phyloP scores from a whole-genome alignment of 1,284 basidiomycete species.

The Cutaneotrichosporon cutaneum region DNA sequence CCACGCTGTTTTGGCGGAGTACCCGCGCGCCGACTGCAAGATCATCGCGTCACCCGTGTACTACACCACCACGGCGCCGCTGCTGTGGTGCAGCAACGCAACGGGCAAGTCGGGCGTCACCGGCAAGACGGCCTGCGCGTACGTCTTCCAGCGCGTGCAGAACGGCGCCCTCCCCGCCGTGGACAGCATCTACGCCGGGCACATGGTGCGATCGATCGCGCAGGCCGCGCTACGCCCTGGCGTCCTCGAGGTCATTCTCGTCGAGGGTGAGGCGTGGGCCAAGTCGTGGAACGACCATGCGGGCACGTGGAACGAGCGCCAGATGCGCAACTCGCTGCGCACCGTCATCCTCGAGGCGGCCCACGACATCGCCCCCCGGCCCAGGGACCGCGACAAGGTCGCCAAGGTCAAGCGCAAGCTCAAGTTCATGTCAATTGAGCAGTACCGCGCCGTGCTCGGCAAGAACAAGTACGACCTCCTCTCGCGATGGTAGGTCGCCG shows the following conservation, averaged over 20 bases:
- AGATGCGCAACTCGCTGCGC: conserved; percentile 1
- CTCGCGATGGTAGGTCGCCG: not conserved
- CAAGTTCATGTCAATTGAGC: conserved; percentile 2
- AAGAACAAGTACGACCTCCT: not conserved
- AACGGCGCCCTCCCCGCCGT: conserved; percentile 3
- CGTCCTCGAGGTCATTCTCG: conserved; percentile 2
- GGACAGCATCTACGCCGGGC: conserved; percentile 1
- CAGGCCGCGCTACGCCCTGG: not conserved
- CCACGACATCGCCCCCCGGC: not conserved
- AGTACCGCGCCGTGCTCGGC: conserved; percentile 4
- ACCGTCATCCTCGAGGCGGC: conserved; percentile 4
- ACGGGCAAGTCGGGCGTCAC: not conserved
- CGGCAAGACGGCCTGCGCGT: not conserved
- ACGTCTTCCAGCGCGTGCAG: conserved; percentile 6
- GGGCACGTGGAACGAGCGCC: not conserved
- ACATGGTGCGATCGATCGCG: not conserved
- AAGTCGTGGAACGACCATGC: conserved; percentile 5
- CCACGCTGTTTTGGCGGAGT: not conserved
- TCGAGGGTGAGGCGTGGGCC: conserved; percentile 6
- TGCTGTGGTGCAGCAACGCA: conserved; percentile 2
- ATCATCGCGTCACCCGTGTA: conserved; percentile 1
- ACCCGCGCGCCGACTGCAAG: not conserved
- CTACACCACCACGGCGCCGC: conserved; percentile 2
- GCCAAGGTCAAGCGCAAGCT: conserved; percentile 3
- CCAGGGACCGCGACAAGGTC: not conserved